Evolutionary conservation across 2,329 filamentous ascomycete genomes (phyloP).

Genomic region (Xylaria sp.): DNA sequence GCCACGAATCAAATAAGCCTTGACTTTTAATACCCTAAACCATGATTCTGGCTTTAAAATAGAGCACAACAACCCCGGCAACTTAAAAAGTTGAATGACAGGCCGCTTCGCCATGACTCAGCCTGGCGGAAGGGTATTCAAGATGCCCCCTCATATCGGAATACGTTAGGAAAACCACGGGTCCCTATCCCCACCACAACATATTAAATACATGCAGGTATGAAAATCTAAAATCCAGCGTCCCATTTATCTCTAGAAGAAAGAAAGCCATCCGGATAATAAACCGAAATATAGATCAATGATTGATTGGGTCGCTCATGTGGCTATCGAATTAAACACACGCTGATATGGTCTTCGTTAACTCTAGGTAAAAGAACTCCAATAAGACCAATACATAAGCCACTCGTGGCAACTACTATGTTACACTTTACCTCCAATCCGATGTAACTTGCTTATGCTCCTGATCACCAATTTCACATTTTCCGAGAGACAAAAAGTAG

Average conservation of each 20-base stretch:
- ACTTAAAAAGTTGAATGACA: not conserved
- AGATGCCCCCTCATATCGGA: not conserved
- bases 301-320: too few species aligned
- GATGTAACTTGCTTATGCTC: too few species aligned
- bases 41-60: not conserved
- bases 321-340: too few species aligned
- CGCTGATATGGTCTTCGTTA: too few species aligned
- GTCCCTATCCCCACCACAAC: not conserved
- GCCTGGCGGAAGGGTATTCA: not conserved
- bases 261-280: not conserved
- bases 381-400: too few species aligned
- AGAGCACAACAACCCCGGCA: too few species aligned
- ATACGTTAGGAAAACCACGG: not conserved
- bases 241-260: not conserved
- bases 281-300: too few species aligned
- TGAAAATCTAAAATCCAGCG: not conserved
- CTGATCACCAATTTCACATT: too few species aligned
- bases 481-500: too few species aligned
- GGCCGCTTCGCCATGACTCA: not conserved
- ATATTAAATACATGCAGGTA: not conserved
- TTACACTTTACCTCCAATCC: too few species aligned
- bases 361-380: too few species aligned
- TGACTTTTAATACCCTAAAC: not conserved
- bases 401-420: too few species aligned
- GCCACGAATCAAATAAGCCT: not conserved